phyloP scores from a whole-genome alignment of 768 basidiomycete species.

The Xerocomellus intermedius region DNA sequence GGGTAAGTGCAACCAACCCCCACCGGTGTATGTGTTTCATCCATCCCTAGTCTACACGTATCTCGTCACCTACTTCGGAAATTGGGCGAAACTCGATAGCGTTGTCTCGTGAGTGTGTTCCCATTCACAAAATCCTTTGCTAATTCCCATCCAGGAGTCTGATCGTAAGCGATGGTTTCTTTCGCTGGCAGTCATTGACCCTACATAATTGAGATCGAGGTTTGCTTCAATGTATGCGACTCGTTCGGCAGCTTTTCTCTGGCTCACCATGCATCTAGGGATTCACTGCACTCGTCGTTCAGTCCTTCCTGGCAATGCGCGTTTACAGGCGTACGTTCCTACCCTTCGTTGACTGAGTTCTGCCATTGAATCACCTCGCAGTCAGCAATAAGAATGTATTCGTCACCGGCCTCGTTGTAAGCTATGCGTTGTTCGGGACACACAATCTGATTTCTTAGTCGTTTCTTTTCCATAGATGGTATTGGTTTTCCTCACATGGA shows the following conservation, averaged over 20 bases:
- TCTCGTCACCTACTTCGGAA: constrained; percentile 40
- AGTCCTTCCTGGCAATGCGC: constrained; percentile 52
- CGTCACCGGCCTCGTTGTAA: constrained; percentile 33
- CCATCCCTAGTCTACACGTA: constrained; percentile 47
- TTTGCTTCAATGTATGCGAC: constrained; percentile 46
- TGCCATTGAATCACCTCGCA: constrained; percentile 23
- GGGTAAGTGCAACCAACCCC: constrained; percentile 26
- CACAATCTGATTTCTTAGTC: not conserved
- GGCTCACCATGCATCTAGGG: constrained; percentile 18
- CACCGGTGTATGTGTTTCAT: not conserved
- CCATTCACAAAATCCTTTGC: not conserved
- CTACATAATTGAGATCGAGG: constrained; percentile 40
- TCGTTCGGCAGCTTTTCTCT: not conserved
- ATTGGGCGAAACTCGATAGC: constrained; percentile 6
- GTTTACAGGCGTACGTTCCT: constrained; percentile 45
- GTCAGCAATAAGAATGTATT: constrained; percentile 49
- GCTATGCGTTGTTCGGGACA: not conserved
- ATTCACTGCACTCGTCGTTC: constrained; percentile 51
- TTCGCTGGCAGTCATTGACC: not conserved
- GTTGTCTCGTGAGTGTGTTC: not conserved
- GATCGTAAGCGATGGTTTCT: not conserved
- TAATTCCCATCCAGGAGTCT: not conserved
- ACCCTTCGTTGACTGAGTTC: not conserved
- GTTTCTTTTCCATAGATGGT: constrained; percentile 1
- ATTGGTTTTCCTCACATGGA: constrained; percentile 42